These are phyloP conservation scores for Leccinum angustisporum DNA, from an alignment of 1,284 basidiomycete species.

Conservation along the genomic window DNA sequence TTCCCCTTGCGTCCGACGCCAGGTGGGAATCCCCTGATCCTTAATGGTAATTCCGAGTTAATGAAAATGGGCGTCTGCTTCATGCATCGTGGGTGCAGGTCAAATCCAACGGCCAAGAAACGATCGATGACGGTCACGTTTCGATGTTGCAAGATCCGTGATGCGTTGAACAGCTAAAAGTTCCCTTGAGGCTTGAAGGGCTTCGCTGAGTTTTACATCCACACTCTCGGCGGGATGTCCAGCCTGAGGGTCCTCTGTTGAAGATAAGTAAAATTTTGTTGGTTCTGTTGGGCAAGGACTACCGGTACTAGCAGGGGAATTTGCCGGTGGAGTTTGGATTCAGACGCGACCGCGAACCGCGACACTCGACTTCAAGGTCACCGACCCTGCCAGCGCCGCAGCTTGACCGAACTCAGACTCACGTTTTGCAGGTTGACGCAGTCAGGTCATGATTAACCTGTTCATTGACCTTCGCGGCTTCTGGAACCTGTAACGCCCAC, in stretches of 20 bases:
- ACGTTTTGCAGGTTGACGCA: constrained; percentile 2
- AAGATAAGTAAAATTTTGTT: background rate
- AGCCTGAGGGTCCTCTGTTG: background rate
- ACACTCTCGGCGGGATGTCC: background rate
- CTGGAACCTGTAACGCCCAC: background rate
- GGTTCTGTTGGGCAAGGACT: background rate
- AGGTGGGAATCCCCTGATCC: constrained; percentile 27
- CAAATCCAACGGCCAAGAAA: background rate
- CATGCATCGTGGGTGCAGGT: constrained; percentile 1
- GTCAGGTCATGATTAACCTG: background rate
- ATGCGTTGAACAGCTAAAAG: background rate
- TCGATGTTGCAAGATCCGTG: constrained; percentile 1
- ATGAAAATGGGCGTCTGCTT: constrained; percentile 17
- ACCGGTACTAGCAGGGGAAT: background rate
- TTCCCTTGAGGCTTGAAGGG: background rate
- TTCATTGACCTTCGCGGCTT: background rate
- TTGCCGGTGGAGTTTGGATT: constrained; percentile 5
- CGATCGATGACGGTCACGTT: background rate
- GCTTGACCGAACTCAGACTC: constrained; percentile 5
- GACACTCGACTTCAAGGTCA: background rate
- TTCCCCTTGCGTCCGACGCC: background rate
- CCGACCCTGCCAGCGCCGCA: background rate
- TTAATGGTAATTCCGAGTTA: constrained; percentile 15
- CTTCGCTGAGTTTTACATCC: background rate
- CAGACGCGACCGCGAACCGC: background rate